phyloP scores from a whole-genome alignment of 2,329 filamentous ascomycete species.

The Colletotrichum sp. region DNA sequence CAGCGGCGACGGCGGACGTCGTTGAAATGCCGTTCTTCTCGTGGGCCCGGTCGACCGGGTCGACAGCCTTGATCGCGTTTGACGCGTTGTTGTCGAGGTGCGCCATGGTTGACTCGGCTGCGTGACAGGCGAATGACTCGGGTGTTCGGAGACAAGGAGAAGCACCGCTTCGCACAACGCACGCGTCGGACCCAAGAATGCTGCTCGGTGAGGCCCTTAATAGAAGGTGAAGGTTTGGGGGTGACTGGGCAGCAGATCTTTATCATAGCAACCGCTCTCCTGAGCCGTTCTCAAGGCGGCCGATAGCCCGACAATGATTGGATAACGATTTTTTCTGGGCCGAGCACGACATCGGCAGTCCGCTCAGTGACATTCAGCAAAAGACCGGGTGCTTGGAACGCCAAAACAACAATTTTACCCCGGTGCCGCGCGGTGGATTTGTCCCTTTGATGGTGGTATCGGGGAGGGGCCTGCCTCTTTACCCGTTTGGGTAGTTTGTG shows the following conservation, averaged over 20 bases:
- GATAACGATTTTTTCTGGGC: conserved; percentile 17
- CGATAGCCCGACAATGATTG: neutral
- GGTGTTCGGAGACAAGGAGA: no score
- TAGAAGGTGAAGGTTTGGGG: neutral
- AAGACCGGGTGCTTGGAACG: neutral
- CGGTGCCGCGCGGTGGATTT: neutral
- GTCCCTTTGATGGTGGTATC: neutral
- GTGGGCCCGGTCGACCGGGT: neutral
- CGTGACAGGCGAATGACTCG: neutral
- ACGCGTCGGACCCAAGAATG: neutral
- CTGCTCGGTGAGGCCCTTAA: neutral
- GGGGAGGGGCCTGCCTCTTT: conserved; percentile 11
- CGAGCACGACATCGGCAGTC: conserved; percentile 14
- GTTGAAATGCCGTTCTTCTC: conserved; percentile 10
- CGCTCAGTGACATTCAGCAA: neutral
- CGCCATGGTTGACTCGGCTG: neutral
- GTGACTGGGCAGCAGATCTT: neutral
- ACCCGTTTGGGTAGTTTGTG: neutral
- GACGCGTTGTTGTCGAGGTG: neutral
- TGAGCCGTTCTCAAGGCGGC: neutral
- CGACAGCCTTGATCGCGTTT: neutral
- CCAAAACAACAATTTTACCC: neutral
- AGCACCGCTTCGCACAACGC: neutral
- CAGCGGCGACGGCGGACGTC: neutral
- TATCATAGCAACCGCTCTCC: neutral